Evolutionary conservation across 2,329 filamentous ascomycete species (phyloP).

Genomic region (Curvularia sp.): DNA sequence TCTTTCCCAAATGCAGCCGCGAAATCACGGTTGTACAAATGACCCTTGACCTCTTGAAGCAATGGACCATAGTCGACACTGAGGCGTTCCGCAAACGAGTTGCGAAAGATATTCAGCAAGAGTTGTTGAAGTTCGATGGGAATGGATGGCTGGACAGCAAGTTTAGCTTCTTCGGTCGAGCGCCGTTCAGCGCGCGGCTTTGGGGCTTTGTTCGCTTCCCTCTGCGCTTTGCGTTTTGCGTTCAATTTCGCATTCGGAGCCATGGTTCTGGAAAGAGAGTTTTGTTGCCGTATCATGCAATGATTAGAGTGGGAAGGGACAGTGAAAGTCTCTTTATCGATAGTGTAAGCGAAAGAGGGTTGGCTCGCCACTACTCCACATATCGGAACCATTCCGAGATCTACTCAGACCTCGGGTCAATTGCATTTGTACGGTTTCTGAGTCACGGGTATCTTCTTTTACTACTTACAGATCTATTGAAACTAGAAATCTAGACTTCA

Average conservation of each 20-base stretch:
- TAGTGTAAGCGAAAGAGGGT: constrained; percentile 13
- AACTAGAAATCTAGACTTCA: background rate
- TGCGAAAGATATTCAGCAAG: constrained; percentile 75
- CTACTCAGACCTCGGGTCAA: constrained; percentile 4
- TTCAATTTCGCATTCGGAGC: constrained; percentile 24
- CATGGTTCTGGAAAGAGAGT: constrained; percentile 8
- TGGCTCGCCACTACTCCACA: constrained; percentile 6
- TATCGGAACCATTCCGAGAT: constrained; percentile 23
- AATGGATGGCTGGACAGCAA: constrained; percentile 37
- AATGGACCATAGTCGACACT: constrained; percentile 60
- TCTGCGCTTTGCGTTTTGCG: constrained; percentile 25
- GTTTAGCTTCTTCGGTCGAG: constrained; percentile 10
- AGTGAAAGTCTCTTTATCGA: constrained; percentile 22
- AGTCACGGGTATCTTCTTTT: background rate
- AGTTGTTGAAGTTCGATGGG: constrained; percentile 69
- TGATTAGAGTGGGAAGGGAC: background rate
- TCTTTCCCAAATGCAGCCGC: constrained; percentile 75
- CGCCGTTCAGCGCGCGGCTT: constrained; percentile 11
- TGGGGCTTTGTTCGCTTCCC: constrained; percentile 17
- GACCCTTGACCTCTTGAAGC: constrained; percentile 83
- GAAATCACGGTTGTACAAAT: constrained; percentile 88
- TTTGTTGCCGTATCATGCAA: background rate
- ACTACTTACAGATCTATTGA: background rate
- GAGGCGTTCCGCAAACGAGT: constrained; percentile 61
- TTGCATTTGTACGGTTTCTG: background rate